A percentile compares a stretch with the other conserved stretches of the same genome.
Conservation (phyloP, 805 yeast species). For the Saccharomycopsis microspora region DNA sequence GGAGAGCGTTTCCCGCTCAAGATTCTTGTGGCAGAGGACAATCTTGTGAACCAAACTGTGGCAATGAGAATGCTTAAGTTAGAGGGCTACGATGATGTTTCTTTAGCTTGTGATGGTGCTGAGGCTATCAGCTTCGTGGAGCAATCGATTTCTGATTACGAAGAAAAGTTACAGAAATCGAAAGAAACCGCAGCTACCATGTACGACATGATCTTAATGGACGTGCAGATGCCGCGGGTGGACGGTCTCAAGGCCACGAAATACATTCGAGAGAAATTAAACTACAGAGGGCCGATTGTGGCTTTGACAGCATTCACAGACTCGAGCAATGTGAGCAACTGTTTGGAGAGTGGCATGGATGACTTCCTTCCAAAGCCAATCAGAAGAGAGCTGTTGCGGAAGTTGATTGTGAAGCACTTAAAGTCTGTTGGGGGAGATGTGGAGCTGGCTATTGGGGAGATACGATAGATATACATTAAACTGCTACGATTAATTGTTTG, state of each 20-base stretch:
- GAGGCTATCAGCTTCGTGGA: slow-evolving; percentile 71
- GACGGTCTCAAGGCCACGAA: slow-evolving; percentile 84
- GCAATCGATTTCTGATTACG: slow-evolving; percentile 25
- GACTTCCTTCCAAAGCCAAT: slow-evolving; percentile 88
- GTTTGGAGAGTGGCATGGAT: slow-evolving; percentile 84
- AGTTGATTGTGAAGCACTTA: slow-evolving; percentile 19
- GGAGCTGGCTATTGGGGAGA: too few species aligned
- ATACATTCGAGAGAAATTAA: slow-evolving; percentile 51
- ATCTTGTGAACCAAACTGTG: slow-evolving; percentile 88
- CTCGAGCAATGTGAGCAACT: slow-evolving; percentile 76
- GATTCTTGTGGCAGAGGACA: slow-evolving; percentile 89
- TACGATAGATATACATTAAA: too few species aligned
- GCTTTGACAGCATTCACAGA: slow-evolving; percentile 96
- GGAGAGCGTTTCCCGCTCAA: slow-evolving; percentile 21
- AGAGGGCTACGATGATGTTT: slow-evolving; percentile 66
- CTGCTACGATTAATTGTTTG: too few species aligned
- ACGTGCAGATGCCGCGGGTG: slow-evolving; percentile 91
- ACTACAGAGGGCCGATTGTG: slow-evolving; percentile 65
- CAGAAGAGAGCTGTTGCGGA: slow-evolving; percentile 53
- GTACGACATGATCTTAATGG: slow-evolving; percentile 79
- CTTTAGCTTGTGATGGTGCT: slow-evolving; percentile 80
- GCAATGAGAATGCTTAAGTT: slow-evolving; percentile 76
- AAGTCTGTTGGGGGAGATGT: slow-evolving; percentile 6
- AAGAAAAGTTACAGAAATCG: slow-evolving; percentile 24
- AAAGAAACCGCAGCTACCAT: slow-evolving; percentile 6